These are phyloP conservation scores for Arctostaphylos glauca DNA, from an alignment of 148 eudicot species.

Conservation along the genomic window DNA sequence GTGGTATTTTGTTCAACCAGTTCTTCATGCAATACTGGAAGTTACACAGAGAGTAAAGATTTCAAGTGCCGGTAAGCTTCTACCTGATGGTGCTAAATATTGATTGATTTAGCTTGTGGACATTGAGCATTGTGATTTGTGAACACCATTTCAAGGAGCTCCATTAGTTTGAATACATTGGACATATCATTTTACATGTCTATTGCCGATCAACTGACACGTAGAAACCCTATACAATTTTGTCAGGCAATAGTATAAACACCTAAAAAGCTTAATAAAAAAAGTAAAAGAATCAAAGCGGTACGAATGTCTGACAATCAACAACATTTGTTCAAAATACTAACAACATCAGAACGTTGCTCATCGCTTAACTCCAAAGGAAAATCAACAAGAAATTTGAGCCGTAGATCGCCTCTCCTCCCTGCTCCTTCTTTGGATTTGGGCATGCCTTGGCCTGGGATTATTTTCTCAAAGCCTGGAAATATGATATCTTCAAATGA, in stretches of 20 bases:
- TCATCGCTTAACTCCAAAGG: slow-evolving; percentile 47
- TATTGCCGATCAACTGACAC: not conserved
- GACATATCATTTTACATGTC: slow-evolving; percentile 3
- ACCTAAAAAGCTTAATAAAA: not conserved
- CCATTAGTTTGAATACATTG: not conserved
- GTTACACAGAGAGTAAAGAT: slow-evolving; percentile 24
- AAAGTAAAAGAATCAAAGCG: not conserved
- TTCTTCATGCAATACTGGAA: slow-evolving; percentile 38
- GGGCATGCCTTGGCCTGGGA: slow-evolving; percentile 75
- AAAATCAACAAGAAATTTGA: slow-evolving; percentile 60
- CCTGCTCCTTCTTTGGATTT: slow-evolving; percentile 34
- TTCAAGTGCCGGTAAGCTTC: not conserved
- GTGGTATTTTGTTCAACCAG: not conserved
- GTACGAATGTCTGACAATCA: slow-evolving; percentile 11
- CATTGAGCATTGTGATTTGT: not conserved
- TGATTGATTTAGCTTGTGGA: not conserved
- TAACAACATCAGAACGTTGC: slow-evolving; percentile 37
- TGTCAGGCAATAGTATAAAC: not conserved
- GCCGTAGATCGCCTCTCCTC: slow-evolving; percentile 52
- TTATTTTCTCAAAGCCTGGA: slow-evolving; percentile 60
- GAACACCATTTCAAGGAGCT: not conserved
- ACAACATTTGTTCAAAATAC: slow-evolving; percentile 39
- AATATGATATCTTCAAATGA: slow-evolving; percentile 54
- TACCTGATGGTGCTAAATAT: not conserved
- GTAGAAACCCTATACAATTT: not conserved